phyloP scores from a whole-genome alignment of 257 asterid genomes.

The Linderniella brevidens region DNA sequence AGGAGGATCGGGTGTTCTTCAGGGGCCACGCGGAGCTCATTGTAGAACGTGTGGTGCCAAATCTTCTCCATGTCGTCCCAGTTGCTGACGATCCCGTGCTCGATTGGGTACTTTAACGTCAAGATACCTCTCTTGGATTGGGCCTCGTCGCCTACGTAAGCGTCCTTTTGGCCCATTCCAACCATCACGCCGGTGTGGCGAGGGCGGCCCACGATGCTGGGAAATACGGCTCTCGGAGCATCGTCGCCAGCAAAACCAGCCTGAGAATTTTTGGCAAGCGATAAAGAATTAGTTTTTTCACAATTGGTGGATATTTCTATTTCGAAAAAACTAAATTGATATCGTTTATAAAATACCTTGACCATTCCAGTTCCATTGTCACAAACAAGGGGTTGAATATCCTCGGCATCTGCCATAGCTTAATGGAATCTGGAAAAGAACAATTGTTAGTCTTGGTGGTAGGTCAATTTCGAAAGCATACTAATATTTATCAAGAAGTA shows the following conservation, averaged over 20 bases:
- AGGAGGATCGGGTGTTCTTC: slow-evolving; percentile 76
- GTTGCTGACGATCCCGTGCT: slow-evolving; percentile 82
- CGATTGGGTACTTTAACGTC: slow-evolving; percentile 72
- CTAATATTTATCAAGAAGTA: no score
- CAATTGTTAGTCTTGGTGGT: neutral
- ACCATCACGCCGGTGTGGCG: slow-evolving; percentile 70
- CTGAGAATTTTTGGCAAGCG: slow-evolving; percentile 14
- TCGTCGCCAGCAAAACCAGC: slow-evolving; percentile 64
- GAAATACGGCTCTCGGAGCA: slow-evolving; percentile 56
- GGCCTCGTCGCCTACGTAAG: slow-evolving; percentile 80
- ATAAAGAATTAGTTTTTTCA: slow-evolving; percentile 3
- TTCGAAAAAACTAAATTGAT: neutral
- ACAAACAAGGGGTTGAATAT: slow-evolving; percentile 48
- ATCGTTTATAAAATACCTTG: slow-evolving; percentile 17
- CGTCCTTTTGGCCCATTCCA: slow-evolving; percentile 86
- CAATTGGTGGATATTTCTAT: neutral
- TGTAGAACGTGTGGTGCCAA: slow-evolving; percentile 84
- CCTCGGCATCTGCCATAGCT: slow-evolving; percentile 51
- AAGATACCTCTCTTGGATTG: slow-evolving; percentile 79
- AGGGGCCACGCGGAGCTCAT: slow-evolving; percentile 79
- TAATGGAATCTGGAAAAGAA: slow-evolving; percentile 13
- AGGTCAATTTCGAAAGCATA: neutral
- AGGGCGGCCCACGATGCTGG: slow-evolving; percentile 49
- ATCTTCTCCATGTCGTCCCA: slow-evolving; percentile 94
- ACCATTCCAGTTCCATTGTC: slow-evolving; percentile 62